Evolutionary conservation across 2,329 filamentous ascomycete genomes (phyloP).

Genomic region (Keithomyces neogunnii): DNA sequence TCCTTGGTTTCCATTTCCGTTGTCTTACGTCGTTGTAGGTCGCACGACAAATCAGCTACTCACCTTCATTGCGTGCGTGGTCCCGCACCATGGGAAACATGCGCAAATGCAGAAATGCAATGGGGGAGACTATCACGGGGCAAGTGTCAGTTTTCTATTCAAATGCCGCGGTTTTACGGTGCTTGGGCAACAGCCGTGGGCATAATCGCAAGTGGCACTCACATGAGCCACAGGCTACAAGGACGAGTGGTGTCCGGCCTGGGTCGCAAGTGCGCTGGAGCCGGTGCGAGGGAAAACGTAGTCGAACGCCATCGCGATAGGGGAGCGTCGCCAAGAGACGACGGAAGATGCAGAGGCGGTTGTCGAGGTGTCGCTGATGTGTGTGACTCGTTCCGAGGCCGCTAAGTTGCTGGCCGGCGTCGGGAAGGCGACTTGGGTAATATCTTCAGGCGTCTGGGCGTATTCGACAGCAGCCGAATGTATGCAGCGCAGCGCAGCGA

Average conservation of each 20-base stretch:
- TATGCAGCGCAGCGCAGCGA: no score
- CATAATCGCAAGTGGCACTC: conserved; percentile 8
- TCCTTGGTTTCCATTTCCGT: conserved; percentile 10
- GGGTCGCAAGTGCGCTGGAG: conserved; percentile 44
- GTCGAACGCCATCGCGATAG: conserved; percentile 18
- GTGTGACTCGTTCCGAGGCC: no score
- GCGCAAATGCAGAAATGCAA: conserved; percentile 68
- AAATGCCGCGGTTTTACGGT: no score
- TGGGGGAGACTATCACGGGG: conserved; percentile 48
- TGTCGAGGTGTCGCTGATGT: background rate
- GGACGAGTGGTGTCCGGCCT: conserved; percentile 3
- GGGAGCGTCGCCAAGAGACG: conserved; percentile 3
- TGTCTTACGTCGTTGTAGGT: background rate
- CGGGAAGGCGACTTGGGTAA: no score
- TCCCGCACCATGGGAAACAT: conserved; percentile 87
- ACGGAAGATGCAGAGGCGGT: background rate
- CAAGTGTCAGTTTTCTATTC: no score
- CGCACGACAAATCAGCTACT: background rate
- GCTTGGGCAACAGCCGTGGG: background rate
- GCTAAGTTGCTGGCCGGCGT: no score
- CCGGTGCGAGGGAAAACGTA: conserved; percentile 54
- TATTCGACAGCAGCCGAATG: no score
- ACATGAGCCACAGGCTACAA: conserved; percentile 53
- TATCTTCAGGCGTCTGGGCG: no score
- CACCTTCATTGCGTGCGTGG: conserved; percentile 49